Evolutionary conservation across 2,329 filamentous ascomycete species (phyloP).

Genomic region (Fusarium sp.): DNA sequence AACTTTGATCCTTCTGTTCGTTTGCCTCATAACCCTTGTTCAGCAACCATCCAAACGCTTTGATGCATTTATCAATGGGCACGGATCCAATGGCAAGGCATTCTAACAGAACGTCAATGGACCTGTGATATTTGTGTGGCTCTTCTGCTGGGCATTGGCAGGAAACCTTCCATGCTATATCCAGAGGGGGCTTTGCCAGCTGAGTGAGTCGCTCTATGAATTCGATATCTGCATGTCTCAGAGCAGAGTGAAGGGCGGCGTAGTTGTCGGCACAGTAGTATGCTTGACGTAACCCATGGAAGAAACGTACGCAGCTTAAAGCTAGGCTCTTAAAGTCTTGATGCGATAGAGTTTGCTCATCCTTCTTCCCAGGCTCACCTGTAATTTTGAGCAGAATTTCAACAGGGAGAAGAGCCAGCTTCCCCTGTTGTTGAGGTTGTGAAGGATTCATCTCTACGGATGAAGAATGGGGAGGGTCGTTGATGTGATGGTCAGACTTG

Average conservation of each 20-base stretch:
- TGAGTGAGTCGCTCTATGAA: not conserved
- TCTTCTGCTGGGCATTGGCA: not conserved
- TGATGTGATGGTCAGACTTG: not conserved
- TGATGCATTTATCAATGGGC: not conserved
- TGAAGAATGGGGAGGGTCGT: not conserved
- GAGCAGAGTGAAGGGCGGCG: not conserved
- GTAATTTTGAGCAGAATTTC: not conserved
- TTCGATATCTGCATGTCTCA: not conserved
- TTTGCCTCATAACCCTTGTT: not conserved
- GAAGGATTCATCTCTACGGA: fast-evolving
- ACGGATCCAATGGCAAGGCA: not conserved
- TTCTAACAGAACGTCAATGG: not conserved
- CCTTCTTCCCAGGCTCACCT: not conserved
- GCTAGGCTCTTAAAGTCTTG: not conserved
- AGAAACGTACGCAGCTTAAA: not conserved
- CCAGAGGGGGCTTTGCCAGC: not conserved
- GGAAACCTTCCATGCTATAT: not conserved
- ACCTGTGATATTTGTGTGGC: not conserved
- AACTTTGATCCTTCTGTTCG: not conserved
- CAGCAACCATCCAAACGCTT: not conserved
- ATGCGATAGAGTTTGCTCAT: not conserved
- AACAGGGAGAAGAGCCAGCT: not conserved
- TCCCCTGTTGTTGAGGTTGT: not conserved
- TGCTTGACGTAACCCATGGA: not conserved
- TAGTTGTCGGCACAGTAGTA: not conserved